Conservation (phyloP, 345 rosid genomes). For the Eutrema heterophyllum region DNA sequence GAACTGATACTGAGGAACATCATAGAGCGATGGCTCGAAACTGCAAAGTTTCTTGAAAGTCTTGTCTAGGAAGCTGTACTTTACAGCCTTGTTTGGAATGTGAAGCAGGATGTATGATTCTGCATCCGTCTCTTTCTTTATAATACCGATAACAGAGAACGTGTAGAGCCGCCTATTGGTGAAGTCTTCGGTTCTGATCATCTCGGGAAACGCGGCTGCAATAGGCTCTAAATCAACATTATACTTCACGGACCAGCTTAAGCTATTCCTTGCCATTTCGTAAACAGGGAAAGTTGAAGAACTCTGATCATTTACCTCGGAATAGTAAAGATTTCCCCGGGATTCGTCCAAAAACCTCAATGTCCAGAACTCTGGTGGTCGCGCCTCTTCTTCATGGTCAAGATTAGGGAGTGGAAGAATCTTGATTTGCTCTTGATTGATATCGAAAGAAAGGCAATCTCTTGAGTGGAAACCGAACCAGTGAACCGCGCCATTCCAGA, state of each 20-base stretch:
- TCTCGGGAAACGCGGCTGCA: conserved; percentile 34
- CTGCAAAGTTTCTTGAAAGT: conserved; percentile 28
- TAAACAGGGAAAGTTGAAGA: conserved; percentile 26
- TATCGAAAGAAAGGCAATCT: conserved; percentile 24
- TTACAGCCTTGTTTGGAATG: conserved; percentile 21
- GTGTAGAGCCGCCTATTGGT: conserved; percentile 4
- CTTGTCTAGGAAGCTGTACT: conserved; percentile 26
- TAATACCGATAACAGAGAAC: conserved; percentile 23
- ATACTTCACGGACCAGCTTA: conserved; percentile 39
- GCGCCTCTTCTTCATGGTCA: conserved; percentile 4
- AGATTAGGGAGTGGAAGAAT: conserved; percentile 27
- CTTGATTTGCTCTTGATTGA: conserved; percentile 22
- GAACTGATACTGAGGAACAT: not conserved
- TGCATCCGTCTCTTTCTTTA: conserved; percentile 27
- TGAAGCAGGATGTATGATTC: conserved; percentile 34
- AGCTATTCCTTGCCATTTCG: conserved; percentile 33
- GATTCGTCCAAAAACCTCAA: conserved; percentile 27
- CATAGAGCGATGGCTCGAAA: not conserved
- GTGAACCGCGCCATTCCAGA: conserved; percentile 32
- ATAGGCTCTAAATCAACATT: conserved; percentile 30
- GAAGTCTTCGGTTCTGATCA: not conserved
- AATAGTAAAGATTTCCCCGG: conserved; percentile 23
- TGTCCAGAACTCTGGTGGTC: not conserved
- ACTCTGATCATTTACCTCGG: conserved; percentile 20
- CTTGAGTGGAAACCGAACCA: conserved; percentile 24